Conservation (phyloP, 2,329 filamentous ascomycete genomes). For the Penicillium sp. region DNA sequence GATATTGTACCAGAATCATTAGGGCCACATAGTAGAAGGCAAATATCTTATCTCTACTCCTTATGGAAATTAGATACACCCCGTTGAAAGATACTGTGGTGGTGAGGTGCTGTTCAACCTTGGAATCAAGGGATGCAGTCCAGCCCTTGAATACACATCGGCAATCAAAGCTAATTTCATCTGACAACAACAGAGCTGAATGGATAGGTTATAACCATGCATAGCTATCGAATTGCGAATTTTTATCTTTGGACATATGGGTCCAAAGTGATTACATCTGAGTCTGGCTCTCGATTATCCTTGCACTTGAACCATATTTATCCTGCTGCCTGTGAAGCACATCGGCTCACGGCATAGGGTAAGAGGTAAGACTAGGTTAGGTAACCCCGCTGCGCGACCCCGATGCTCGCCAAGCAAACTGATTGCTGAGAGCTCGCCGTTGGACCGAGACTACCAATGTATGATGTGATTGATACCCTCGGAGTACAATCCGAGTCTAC, state of each 20-base stretch:
- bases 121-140: neutral
- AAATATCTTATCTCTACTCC: neutral
- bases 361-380: too few relatives aligned
- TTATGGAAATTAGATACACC: neutral
- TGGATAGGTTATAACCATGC: neutral
- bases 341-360: neutral
- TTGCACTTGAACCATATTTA: neutral
- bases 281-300: neutral
- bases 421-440: neutral
- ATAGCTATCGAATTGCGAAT: too few relatives aligned
- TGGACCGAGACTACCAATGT: neutral
- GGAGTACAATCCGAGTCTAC: too few relatives aligned
- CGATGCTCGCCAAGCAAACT: neutral
- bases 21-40: neutral
- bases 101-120: too few relatives aligned
- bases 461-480: neutral
- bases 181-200: neutral
- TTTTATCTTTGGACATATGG: neutral
- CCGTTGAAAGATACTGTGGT: neutral
- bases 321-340: neutral
- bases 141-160: neutral
- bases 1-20: neutral
- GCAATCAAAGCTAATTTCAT: too few relatives aligned
- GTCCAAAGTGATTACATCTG: neutral
- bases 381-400: neutral